Evolutionary conservation across 2,329 filamentous ascomycete species (phyloP).

Genomic region (Nothophoma quercina): DNA sequence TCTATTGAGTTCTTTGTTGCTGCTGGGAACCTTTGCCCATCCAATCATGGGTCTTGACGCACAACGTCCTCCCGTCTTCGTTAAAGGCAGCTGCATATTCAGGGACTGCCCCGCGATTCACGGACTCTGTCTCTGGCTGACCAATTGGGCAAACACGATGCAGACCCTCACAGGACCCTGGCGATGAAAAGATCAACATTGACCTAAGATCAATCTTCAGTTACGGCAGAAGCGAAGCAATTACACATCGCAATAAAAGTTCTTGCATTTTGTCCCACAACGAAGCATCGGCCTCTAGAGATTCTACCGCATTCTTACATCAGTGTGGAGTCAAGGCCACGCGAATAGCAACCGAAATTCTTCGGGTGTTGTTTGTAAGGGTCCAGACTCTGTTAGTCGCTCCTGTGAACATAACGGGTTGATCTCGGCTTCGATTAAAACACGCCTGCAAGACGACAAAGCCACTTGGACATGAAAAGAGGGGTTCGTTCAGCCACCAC

Average conservation of each 20-base stretch:
- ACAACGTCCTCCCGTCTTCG: slow-evolving; percentile 1
- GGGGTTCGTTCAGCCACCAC: not conserved
- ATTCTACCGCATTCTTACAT: slow-evolving; percentile 4
- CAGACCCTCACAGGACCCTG: not conserved
- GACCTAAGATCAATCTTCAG: too few species aligned
- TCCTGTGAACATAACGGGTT: not conserved
- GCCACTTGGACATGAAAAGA: not conserved
- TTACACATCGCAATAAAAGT: not conserved
- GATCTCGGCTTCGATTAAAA: not conserved
- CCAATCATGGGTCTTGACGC: not conserved
- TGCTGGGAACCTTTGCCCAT: not conserved
- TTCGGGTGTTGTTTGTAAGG: not conserved
- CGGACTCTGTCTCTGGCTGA: not conserved
- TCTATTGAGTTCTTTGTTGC: not conserved
- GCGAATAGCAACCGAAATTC: not conserved
- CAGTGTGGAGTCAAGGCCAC: slow-evolving; percentile 7
- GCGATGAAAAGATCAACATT: not conserved
- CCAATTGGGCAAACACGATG: not conserved
- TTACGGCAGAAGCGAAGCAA: not conserved
- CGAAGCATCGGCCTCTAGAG: not conserved
- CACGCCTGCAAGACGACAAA: not conserved
- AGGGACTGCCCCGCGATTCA: slow-evolving; percentile 5
- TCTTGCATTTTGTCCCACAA: not conserved
- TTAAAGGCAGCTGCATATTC: slow-evolving; percentile 1
- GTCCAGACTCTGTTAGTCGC: slow-evolving; percentile 8